Evolutionary conservation across 2,329 filamentous ascomycete species (phyloP), one percentile per base, ranked within the genome.

Genomic region (Cladophialophora exuberans): DNA sequence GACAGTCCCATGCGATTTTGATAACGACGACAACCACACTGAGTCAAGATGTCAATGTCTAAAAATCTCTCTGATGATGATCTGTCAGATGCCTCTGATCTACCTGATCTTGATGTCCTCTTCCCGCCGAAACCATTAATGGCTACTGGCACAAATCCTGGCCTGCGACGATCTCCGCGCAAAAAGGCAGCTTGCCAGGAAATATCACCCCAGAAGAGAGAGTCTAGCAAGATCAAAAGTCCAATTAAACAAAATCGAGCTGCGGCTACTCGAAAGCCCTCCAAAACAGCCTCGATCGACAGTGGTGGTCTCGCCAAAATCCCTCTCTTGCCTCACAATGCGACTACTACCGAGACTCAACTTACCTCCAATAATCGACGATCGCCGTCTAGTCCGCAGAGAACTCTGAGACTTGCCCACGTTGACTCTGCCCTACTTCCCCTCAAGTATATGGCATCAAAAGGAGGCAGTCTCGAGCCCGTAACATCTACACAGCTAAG

Each of bases 401-500:
- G 62, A 3, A 67, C 66, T 15, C 56, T 72, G 26, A 70, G 66
- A 26, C 43, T 66, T 3, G 63, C 69, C 6, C 65, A 66, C 11
- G 62, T 68, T 17, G 73, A 73, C 45, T 70, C 70, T 10, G 56
- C 73, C 17, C 64, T 70, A 4, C 60, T 72, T 17, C 66, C 64
- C 1, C 45, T 67, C 22, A 58, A 64, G 60, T 63, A 38, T 62
- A 60, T 15, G 61, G 55, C 11, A 53, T 61, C 41, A 70, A 68
- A 56, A 60, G 33, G 28, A 6, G 15, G 23, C 9, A 23, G 5
- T 25, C 3, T 17, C 23, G 22, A 25, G 13, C 6, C 15, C 13
- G 17, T 1, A 3, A 10, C 30, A n/a, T 23, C 15, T 13, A 15
- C 10, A 11, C 22, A n/a, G 23, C 45, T 15, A 48, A 38, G 22